These are phyloP conservation scores for Fistulinella staudtii DNA, from an alignment of 1,284 basidiomycete genomes.

Conservation along the genomic window DNA sequence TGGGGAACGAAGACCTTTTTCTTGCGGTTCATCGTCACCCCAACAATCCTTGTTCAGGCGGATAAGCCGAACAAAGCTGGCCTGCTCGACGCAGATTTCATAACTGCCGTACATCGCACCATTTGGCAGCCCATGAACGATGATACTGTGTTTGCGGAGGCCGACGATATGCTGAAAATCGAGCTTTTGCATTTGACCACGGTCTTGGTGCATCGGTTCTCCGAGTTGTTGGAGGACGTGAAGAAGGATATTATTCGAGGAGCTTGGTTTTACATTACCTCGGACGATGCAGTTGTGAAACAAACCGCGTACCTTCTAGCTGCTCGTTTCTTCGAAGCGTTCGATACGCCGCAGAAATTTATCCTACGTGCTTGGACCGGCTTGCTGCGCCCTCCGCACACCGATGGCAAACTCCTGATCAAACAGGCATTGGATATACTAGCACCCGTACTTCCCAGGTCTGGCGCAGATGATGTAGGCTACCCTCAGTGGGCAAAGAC, in stretches of 20 bases:
- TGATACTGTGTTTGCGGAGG: conserved; percentile 51
- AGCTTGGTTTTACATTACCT: conserved; percentile 87
- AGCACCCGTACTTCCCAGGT: conserved; percentile 78
- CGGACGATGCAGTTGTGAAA: conserved; percentile 89
- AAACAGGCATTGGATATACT: conserved; percentile 89
- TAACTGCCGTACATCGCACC: conserved; percentile 65
- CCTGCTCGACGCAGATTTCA: conserved; percentile 68
- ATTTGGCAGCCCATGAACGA: conserved; percentile 81
- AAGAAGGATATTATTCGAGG: conserved; percentile 96
- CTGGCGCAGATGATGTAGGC: conserved; percentile 53
- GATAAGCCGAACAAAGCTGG: conserved; percentile 50
- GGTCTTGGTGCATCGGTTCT: conserved; percentile 83
- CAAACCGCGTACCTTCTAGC: conserved; percentile 92
- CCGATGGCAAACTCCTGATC: conserved; percentile 79
- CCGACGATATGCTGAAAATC: conserved; percentile 83
- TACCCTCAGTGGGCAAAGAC: conserved; percentile 88
- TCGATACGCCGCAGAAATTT: conserved; percentile 91
- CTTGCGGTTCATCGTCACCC: conserved; percentile 86
- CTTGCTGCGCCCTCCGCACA: conserved; percentile 79
- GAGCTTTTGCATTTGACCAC: conserved; percentile 92
- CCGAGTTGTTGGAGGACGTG: conserved; percentile 71
- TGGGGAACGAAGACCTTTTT: conserved; percentile 85
- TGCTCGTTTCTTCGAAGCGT: conserved; percentile 91
- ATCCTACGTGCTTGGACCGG: conserved; percentile 93
- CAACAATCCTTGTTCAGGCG: conserved; percentile 80